Base-by-base conservation (phyloP, 2,329 filamentous ascomycete species). In the Westerdykella aurantiaca region DNA sequence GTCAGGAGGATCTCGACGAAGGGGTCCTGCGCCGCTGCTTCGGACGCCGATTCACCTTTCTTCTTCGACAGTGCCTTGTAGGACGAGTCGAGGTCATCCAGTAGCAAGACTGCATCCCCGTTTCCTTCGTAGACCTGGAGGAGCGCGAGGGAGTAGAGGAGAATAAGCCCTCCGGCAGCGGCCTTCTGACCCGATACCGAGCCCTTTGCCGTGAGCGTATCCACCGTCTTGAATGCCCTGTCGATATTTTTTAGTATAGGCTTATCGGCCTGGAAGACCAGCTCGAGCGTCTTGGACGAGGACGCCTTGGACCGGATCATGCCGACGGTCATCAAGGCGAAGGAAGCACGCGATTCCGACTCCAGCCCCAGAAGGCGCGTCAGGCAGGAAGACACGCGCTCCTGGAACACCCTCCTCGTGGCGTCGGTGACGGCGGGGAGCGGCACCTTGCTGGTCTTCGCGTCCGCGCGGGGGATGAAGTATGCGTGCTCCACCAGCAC, bases 51-150 rank as follows among this genome's bases (percentile, higher is more conserved):
- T 52, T 60, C 37, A 49, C 60, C 47, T 48, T 63, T 48, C 1
- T 44, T 72, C 67, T 55, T 80, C 58, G 57, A 78, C 63, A 61
- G 79, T 69, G 50, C 80, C 74, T 85, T 76, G 46, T 84, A 85
- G 63, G 85, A 89, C 46, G 84, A 74, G 52, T 85, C 79, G n/a
- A 96, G 75, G 55, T 96, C 91, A 42, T 86, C 80, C 7, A 96
- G 72, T 48, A 93, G 83, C 39, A 85, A 82, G 17, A 95, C 78
- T 0, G 89, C 87, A 60, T 97, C 93, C 0, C 85, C 76, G 46
- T 95, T 89, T 18, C 88, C 87, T 57, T 91, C 90, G 70, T 95
- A 95, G 7, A 95, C 77, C 64, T 96, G 88, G 43, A 97, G 75
- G 12, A 96, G 79, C 0, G 88, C 85, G 41, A 96, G 78, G 0